Conservation (phyloP, 495 filamentous ascomycete genomes). For the Podospora comata region DNA sequence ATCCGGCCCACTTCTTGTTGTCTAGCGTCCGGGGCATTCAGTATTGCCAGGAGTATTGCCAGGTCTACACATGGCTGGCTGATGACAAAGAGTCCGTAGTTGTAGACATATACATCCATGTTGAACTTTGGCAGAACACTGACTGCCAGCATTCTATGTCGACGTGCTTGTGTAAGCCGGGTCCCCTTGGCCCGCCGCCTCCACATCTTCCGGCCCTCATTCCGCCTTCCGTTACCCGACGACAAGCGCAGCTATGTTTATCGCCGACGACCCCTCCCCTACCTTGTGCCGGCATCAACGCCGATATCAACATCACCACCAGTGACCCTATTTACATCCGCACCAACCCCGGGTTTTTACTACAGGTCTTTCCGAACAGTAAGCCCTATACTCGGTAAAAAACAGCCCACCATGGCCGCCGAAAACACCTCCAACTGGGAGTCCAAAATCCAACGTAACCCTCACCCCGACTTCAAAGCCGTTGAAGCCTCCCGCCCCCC, state of each 20-base stretch:
- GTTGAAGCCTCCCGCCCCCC: slow-evolving; percentile 70
- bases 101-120: neutral
- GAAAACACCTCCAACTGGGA: slow-evolving; percentile 36
- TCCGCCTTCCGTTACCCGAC: slow-evolving; percentile 30
- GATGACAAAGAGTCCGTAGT: neutral
- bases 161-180: neutral
- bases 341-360: neutral
- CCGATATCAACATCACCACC: neutral
- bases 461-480: slow-evolving; percentile 72
- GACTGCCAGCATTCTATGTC: too few species aligned
- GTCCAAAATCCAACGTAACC: slow-evolving; percentile 56
- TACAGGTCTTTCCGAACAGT: neutral
- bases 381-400: slow-evolving; percentile 8
- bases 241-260: slow-evolving; percentile 18
- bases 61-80: neutral
- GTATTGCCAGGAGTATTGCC: neutral
- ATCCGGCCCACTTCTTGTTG: neutral
- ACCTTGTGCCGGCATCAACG: slow-evolving; percentile 2
- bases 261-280: slow-evolving; percentile 19
- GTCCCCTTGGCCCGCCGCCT: neutral
- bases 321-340: neutral
- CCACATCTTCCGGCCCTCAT: slow-evolving; percentile 6
- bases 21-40: neutral
- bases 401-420: slow-evolving; percentile 34
- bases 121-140: neutral